phyloP scores from a whole-genome alignment of 2,329 filamentous ascomycete species.

The Cladorrhinum sp. region DNA sequence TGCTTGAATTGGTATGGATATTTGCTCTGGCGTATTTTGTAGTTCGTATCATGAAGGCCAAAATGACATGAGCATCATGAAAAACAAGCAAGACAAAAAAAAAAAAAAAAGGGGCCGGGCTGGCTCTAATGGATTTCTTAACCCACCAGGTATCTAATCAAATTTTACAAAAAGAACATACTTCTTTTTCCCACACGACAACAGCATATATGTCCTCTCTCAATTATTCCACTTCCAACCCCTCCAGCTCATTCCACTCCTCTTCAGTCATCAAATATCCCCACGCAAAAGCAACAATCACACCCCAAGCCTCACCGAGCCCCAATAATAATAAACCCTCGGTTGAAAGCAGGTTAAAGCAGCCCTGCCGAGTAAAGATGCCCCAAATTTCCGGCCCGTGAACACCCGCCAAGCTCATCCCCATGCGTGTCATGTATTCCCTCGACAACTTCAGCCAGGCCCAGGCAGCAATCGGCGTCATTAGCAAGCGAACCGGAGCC shows the following conservation, averaged over 20 bases:
- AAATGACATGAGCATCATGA: too few species aligned
- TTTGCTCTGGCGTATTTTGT: too few species aligned
- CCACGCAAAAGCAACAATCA: slow-evolving; percentile 35
- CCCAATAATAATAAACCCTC: slow-evolving; percentile 46
- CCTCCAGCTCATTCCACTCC: slow-evolving; percentile 23
- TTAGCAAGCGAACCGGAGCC: slow-evolving; percentile 40
- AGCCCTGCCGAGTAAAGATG: slow-evolving; percentile 38
- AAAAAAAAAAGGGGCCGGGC: too few species aligned
- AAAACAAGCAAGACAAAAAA: too few species aligned
- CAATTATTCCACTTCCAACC: background rate
- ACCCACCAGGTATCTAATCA: too few species aligned
- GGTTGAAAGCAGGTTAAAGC: slow-evolving; percentile 45
- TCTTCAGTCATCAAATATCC: slow-evolving; percentile 21
- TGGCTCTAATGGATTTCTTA: too few species aligned
- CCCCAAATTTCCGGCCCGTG: slow-evolving; percentile 36
- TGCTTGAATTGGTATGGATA: too few species aligned
- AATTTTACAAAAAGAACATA: too few species aligned
- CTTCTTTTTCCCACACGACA: too few species aligned
- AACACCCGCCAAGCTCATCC: slow-evolving; percentile 38
- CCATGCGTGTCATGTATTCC: slow-evolving; percentile 32
- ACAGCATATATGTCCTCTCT: too few species aligned
- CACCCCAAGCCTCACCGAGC: slow-evolving; percentile 45
- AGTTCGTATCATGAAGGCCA: too few species aligned
- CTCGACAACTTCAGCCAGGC: slow-evolving; percentile 45
- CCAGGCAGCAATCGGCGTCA: slow-evolving; percentile 47